A percentile compares a stretch with the other conserved stretches of the same genome.
Conservation (phyloP, 2,329 filamentous ascomycete species). For the Xylariaceae sp. region DNA sequence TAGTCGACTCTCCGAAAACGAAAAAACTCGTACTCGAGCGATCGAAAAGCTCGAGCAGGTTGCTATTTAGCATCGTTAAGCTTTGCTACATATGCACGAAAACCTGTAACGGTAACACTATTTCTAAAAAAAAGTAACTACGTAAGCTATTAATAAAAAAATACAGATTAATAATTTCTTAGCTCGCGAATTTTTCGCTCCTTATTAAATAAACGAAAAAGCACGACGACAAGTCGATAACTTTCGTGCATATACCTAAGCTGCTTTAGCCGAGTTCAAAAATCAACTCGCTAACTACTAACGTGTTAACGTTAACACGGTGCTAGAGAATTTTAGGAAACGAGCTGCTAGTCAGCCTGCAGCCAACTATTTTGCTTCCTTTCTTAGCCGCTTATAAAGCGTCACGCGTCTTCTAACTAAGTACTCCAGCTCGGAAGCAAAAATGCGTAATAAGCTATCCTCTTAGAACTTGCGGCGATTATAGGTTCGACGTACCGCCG, state of each 20-base stretch:
- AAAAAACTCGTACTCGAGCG: background rate
- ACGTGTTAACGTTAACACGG: background rate
- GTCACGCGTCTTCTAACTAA: background rate
- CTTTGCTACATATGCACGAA: background rate
- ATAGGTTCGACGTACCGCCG: background rate
- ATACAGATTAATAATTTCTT: too few relatives aligned
- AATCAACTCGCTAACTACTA: background rate
- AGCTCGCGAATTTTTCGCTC: too few relatives aligned
- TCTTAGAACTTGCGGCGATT: background rate
- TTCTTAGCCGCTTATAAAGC: too few relatives aligned
- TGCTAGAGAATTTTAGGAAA: background rate
- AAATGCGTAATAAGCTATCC: background rate
- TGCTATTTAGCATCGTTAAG: background rate
- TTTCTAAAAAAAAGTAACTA: too few relatives aligned
- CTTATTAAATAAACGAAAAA: too few relatives aligned
- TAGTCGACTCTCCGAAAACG: background rate
- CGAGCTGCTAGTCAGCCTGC: background rate
- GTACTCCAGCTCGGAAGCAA: background rate
- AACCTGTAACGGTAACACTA: background rate
- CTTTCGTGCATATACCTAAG: too few relatives aligned
- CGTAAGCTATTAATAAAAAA: too few relatives aligned
- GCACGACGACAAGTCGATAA: too few relatives aligned
- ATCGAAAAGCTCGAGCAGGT: background rate
- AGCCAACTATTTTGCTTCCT: background rate
- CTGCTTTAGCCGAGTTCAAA: too few relatives aligned